Conservation (phyloP, 139 green algal species). For the Raphidocelis subcapitata region DNA sequence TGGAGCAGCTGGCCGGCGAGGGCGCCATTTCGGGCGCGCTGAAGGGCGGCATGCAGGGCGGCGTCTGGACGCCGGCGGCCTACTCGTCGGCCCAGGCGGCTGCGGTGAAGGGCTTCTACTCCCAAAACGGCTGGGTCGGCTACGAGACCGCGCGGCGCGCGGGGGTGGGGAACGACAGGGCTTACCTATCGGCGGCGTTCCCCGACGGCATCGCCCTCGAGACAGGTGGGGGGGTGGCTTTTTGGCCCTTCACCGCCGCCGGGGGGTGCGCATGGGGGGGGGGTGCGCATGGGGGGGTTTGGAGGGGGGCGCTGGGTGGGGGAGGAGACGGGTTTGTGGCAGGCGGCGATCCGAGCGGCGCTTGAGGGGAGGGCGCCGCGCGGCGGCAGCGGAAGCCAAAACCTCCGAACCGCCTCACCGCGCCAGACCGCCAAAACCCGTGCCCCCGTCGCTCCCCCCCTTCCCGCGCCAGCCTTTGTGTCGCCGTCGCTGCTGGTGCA, state of each 20-base stretch:
- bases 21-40: conserved; percentile 58
- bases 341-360: too few relatives aligned
- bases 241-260: too few relatives aligned
- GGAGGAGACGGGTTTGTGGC: too few relatives aligned
- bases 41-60: conserved; percentile 49
- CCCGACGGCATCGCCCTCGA: conserved; percentile 66
- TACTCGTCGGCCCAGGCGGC: conserved; percentile 64
- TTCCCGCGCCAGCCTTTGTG: conserved; percentile 44
- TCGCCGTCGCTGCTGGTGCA: conserved; percentile 51
- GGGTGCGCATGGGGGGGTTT: too few relatives aligned
- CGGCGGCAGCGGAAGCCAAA: too few relatives aligned
- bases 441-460: too few relatives aligned
- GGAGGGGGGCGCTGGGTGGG: too few relatives aligned
- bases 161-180: conserved; percentile 44
- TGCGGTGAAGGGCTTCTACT: conserved; percentile 71
- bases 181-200: conserved; percentile 59
- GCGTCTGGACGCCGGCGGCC: conserved; percentile 69
- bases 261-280: too few relatives aligned
- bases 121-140: conserved; percentile 80
- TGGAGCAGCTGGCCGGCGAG: conserved; percentile 43
- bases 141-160: conserved; percentile 71
- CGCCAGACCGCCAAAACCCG: too few relatives aligned
- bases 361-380: too few relatives aligned
- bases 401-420: too few relatives aligned
- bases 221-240: conserved; percentile 14